A percentile compares a stretch with the other conserved stretches of the same genome.
phyloP scores from a whole-genome alignment of 1,284 basidiomycete species.

The Caloboletus firmus region DNA sequence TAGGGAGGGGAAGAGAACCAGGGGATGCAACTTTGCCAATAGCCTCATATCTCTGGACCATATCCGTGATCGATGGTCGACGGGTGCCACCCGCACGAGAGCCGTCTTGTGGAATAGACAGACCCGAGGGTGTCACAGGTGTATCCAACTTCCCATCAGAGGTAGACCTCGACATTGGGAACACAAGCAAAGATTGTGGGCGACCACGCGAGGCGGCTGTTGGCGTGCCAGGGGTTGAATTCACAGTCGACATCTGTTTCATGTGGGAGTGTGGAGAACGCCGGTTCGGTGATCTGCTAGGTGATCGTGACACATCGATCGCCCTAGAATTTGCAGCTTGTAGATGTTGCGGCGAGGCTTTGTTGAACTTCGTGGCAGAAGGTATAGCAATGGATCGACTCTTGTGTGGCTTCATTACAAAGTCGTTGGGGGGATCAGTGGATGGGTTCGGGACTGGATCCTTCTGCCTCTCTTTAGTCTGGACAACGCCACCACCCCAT shows the following conservation, averaged over 20 bases:
- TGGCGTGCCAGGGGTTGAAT: slow-evolving; percentile 24
- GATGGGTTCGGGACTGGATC: slow-evolving; percentile 21
- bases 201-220: slow-evolving; percentile 45
- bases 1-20: slow-evolving; percentile 36
- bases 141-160: slow-evolving; percentile 36
- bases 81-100: slow-evolving; percentile 41
- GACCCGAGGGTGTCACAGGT: slow-evolving; percentile 36
- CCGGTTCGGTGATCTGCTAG: slow-evolving; percentile 33
- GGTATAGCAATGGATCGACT: slow-evolving; percentile 19
- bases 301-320: slow-evolving; percentile 27
- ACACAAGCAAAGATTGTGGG: slow-evolving; percentile 74
- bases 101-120: slow-evolving; percentile 47
- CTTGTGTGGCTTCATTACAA: slow-evolving; percentile 18
- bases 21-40: slow-evolving; percentile 41
- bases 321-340: slow-evolving; percentile 20
- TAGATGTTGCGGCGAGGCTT: slow-evolving; percentile 36
- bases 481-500: slow-evolving; percentile 57
- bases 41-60: slow-evolving; percentile 76
- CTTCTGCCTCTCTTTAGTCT: slow-evolving; percentile 41
- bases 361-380: slow-evolving; percentile 20
- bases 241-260: slow-evolving; percentile 28
- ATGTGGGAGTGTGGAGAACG: slow-evolving; percentile 27
- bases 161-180: slow-evolving; percentile 52
- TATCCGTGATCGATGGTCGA: slow-evolving; percentile 76
- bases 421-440: slow-evolving; percentile 20